phyloP scores from a whole-genome alignment of 2,329 filamentous ascomycete genomes.

The Venturiaceae sp. region DNA sequence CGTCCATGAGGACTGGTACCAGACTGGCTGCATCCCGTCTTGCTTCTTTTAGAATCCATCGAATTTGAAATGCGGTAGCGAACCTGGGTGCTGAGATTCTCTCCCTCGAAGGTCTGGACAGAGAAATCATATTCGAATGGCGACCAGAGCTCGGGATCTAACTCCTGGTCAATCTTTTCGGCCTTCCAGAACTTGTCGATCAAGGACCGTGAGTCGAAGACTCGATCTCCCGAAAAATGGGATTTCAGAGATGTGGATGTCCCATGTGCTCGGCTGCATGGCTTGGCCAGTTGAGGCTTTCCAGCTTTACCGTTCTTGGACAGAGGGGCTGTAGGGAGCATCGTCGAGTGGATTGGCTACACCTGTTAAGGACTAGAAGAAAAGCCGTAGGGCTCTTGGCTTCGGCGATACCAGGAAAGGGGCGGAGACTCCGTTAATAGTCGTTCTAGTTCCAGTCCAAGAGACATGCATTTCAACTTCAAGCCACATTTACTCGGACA shows the following conservation, averaged over 20 bases:
- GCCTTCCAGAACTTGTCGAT: neutral
- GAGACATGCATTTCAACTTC: too few relatives aligned
- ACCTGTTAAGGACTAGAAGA: neutral
- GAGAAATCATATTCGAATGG: too few relatives aligned
- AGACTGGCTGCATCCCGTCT: neutral
- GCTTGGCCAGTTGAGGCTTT: neutral
- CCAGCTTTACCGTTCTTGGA: neutral
- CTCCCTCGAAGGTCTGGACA: too few relatives aligned
- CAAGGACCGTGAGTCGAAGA: neutral
- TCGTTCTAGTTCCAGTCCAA: too few relatives aligned
- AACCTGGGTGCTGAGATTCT: neutral
- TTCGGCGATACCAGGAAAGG: neutral
- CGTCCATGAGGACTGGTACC: neutral
- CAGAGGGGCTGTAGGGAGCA: neutral
- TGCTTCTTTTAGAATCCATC: neutral
- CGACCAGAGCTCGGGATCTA: neutral
- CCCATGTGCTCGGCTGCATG: neutral
- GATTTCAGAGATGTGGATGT: neutral
- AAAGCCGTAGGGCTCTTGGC: neutral
- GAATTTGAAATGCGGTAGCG: neutral
- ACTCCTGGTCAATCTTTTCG: neutral
- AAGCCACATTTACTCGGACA: too few relatives aligned
- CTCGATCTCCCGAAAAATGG: neutral
- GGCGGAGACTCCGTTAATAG: neutral
- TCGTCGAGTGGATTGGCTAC: neutral